phyloP scores from a whole-genome alignment of 179 eudicot species.

The Gypsophila paniculata region DNA sequence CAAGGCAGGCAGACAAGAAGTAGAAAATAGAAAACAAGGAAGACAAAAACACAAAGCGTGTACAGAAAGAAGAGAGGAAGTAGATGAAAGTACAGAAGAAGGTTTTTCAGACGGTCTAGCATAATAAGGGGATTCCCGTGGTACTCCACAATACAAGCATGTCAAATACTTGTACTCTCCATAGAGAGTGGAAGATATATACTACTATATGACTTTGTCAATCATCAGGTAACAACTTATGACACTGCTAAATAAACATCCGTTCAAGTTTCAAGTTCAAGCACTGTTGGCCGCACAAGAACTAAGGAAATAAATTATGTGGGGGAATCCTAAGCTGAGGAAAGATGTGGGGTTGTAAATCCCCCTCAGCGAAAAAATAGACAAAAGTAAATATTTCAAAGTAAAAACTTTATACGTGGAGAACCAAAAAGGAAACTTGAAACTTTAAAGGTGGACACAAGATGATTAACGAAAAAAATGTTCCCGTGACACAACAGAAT shows the following conservation, averaged over 20 bases:
- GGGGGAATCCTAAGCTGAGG: too few species aligned
- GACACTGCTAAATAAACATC: background rate
- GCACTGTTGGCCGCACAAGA: too few species aligned
- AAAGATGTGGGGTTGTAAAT: too few species aligned
- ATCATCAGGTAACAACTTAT: background rate
- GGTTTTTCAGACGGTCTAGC: slow-evolving; percentile 7
- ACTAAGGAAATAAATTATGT: too few species aligned
- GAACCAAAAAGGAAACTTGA: too few species aligned
- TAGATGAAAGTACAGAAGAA: background rate
- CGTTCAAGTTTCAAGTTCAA: too few species aligned
- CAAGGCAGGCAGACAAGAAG: slow-evolving; percentile 7
- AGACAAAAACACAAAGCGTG: background rate
- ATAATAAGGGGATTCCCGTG: background rate
- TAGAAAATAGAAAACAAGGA: background rate
- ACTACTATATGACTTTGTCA: background rate
- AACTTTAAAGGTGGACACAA: too few species aligned
- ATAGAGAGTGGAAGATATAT: background rate
- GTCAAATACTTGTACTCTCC: background rate
- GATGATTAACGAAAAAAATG: background rate
- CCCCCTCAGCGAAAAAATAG: too few species aligned
- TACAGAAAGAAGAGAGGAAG: too few species aligned
- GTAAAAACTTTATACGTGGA: too few species aligned
- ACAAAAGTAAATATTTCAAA: too few species aligned
- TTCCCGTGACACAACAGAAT: background rate
- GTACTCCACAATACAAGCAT: background rate